Percentiles rank a stretch among this genome's conserved stretches.
Conservation (phyloP, 495 filamentous ascomycete genomes). For the Hypoxylon trugodes region DNA sequence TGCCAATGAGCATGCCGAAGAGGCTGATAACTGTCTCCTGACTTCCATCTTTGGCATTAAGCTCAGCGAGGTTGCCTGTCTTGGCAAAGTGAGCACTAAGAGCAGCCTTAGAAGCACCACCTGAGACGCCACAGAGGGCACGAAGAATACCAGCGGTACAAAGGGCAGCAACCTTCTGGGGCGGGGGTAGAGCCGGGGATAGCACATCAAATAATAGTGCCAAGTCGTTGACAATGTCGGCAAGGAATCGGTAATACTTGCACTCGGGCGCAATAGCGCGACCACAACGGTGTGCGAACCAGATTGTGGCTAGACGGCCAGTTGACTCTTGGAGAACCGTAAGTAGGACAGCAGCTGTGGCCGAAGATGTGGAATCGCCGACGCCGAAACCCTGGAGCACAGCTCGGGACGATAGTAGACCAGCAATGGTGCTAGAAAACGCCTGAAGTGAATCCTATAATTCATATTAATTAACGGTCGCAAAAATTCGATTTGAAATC, state of each 20-base stretch:
- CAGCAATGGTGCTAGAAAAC: conserved; percentile 92
- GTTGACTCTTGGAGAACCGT: conserved; percentile 86
- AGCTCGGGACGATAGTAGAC: conserved; percentile 85
- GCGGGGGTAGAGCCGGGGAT: conserved; percentile 78
- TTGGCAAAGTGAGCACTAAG: conserved; percentile 91
- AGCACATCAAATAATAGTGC: conserved; percentile 91
- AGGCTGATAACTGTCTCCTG: conserved; percentile 96
- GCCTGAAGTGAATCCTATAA: conserved; percentile 85
- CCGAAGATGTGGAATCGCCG: conserved; percentile 83
- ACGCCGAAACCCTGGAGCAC: conserved; percentile 94
- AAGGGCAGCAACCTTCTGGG: conserved; percentile 72
- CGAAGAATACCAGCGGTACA: conserved; percentile 79
- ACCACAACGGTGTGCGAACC: conserved; percentile 87
- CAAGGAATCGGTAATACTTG: conserved; percentile 89
- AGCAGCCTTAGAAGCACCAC: conserved; percentile 87
- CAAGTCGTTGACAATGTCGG: conserved; percentile 91
- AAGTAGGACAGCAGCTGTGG: conserved; percentile 86
- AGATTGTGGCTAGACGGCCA: conserved; percentile 85
- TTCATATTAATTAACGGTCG: neutral
- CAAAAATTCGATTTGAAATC: neutral
- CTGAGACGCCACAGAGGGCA: conserved; percentile 88
- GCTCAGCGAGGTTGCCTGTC: conserved; percentile 88
- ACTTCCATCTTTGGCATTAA: conserved; percentile 95
- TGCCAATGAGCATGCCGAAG: conserved; percentile 87
- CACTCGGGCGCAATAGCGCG: conserved; percentile 92